Base-by-base conservation (phyloP, 2,329 filamentous ascomycete genomes). In the Talaromyces funiculosus region DNA sequence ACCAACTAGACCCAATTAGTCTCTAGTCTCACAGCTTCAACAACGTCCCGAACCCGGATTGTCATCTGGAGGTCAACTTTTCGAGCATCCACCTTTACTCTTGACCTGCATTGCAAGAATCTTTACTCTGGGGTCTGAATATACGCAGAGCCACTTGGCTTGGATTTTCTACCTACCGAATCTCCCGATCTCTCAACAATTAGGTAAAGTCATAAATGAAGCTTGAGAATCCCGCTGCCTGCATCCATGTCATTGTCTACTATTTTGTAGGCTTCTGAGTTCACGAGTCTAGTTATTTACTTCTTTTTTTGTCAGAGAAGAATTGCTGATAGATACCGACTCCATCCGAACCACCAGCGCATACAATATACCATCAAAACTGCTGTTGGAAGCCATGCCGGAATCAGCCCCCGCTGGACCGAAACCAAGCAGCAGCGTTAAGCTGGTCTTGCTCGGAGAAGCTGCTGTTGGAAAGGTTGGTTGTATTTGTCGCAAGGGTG, bases 381-480 rank as follows among this genome's bases (percentile, higher is more conserved):
- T 14, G 5, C 20, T 43, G 35, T 22, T 37, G 22, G 26, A 31
- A 53, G 61, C 60, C 67, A 93, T 92, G 90, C 86, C 88, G 73
- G 89, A 92, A 75, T 81, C 86, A 73, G 85, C 84, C 35, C 56
- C 49, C 68, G 81, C 84, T 73, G 77, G 80, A 68, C 75, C 79
- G 63, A 99, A 97, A 82, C 94, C 94, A 64, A 97, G 92, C 83
- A 97, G 92, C 86, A 99, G 94, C 81, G 94, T 99, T 76, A 99
- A 99, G 88, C 89, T 99, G 68, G 94, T 99, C 66, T 85, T 99
- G 73, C 87, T 99, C 61, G 94, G 94, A 68, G 94, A 99, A 81
- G 94, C 94, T 65, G 94, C 94, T 63, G 94, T 99, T 61, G 94
- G 94, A 85, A 99, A 99, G 89, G 94, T 96, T 40, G 45, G 51